phyloP scores from a whole-genome alignment of 352 stramenopile genomes.

The Aphanomyces stellatus region DNA sequence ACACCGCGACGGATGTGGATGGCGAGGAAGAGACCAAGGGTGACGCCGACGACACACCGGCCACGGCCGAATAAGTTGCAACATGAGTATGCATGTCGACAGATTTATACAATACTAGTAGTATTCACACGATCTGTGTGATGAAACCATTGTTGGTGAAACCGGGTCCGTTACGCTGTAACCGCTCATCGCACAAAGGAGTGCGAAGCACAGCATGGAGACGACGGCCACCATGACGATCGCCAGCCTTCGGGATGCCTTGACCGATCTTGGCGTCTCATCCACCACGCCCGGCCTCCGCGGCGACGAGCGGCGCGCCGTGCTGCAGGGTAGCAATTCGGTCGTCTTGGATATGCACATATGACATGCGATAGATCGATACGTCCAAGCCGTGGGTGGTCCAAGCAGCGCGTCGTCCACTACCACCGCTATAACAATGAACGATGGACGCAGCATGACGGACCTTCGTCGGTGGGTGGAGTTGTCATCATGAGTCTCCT shows the following conservation, averaged over 20 bases:
- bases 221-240: not conserved
- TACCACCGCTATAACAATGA: too few relatives aligned
- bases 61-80: not conserved
- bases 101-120: not conserved
- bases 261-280: not conserved
- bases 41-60: not conserved
- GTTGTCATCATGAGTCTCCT: not conserved
- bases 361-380: not conserved
- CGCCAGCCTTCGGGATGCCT: not conserved
- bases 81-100: not conserved
- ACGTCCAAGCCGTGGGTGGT: not conserved
- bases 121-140: not conserved
- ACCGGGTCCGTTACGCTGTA: not conserved
- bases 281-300: not conserved
- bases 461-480: not conserved
- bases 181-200: not conserved
- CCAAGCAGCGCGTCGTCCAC: too few relatives aligned
- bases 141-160: not conserved
- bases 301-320: conserved; percentile 1
- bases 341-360: not conserved
- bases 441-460: conserved; percentile 3
- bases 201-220: not conserved
- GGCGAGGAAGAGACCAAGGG: conserved; percentile 7
- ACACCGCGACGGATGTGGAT: not conserved
- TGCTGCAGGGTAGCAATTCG: not conserved